Conservation (phyloP, 148 eudicot genomes). For the Vaccinium darrowii region DNA sequence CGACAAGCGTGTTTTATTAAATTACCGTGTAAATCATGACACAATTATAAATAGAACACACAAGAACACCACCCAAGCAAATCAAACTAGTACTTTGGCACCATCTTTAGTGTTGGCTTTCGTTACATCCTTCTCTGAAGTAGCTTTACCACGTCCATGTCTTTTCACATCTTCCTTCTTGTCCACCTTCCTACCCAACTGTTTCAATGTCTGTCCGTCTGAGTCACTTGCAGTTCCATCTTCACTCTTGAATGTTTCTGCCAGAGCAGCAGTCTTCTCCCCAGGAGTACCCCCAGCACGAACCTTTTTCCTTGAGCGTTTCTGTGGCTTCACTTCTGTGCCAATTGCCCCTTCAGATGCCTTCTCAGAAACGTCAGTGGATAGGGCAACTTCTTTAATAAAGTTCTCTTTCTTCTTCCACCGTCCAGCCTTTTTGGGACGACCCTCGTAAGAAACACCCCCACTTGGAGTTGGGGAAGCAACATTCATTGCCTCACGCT, state of each 20-base stretch:
- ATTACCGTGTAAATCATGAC: background rate
- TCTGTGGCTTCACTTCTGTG: conserved; percentile 30
- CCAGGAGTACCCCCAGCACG: conserved; percentile 27
- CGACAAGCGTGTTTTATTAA: conserved; percentile 5
- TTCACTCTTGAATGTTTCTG: conserved; percentile 33
- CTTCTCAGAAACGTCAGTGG: conserved; percentile 33
- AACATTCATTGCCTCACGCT: conserved; percentile 37
- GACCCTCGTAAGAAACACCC: conserved; percentile 38
- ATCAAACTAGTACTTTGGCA: conserved; percentile 38
- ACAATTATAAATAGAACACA: background rate
- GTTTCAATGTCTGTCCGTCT: conserved; percentile 32
- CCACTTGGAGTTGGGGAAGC: conserved; percentile 44
- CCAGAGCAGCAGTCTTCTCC: conserved; percentile 28
- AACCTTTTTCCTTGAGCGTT: conserved; percentile 36
- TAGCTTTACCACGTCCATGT: conserved; percentile 32
- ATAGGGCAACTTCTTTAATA: conserved; percentile 35
- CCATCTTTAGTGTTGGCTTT: conserved; percentile 40
- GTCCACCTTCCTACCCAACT: conserved; percentile 40
- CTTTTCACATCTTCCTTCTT: conserved; percentile 27
- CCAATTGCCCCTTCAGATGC: conserved; percentile 38
- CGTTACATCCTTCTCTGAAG: conserved; percentile 32
- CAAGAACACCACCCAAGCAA: background rate
- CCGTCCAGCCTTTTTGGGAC: conserved; percentile 25
- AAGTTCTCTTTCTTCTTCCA: conserved; percentile 40
- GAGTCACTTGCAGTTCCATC: conserved; percentile 38